Evolutionary conservation across 345 rosid species (phyloP), one percentile per base, ranked within the genome.

Genomic region (Barbarea vulgaris): DNA sequence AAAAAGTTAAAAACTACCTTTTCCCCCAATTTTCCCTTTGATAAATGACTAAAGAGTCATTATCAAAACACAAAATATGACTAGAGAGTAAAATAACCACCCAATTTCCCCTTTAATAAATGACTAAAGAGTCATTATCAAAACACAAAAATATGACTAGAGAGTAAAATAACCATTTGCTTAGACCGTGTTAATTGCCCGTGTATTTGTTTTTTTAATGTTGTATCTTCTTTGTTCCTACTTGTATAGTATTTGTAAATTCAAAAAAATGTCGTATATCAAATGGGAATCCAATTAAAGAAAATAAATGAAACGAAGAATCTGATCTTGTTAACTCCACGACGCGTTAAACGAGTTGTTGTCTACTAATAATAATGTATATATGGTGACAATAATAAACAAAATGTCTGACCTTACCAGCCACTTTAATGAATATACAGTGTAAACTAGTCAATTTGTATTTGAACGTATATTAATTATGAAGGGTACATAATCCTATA

Each of bases 131-230:
- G n/a, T n/a, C n/a, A n/a, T n/a, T n/a, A n/a, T n/a, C n/a, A n/a
- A n/a, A n/a, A n/a, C n/a, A n/a, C n/a, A n/a, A n/a, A n/a, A n/a
- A n/a, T n/a, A n/a, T n/a, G n/a, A n/a, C n/a, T n/a, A n/a, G n/a
- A n/a, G n/a, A n/a, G n/a, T n/a, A n/a, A n/a, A n/a, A n/a, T n/a
- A n/a, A n/a, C n/a, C n/a, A n/a, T 19, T 17, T 60, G 18, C 19
- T 5, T 14, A 10, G 21, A 75, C 73, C 69, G 74, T 51, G 74
- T 75, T 68, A 11, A 51, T 30, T 51, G 64, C 63, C 74, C 6
- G 69, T 28, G 36, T 68, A 54, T 75, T 67, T 75, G 54, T n/a
- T n/a, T 36, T 67, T 58, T 48, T 4, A 25, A 19, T 62, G 2
- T 24, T 25, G 22, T 47, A 34, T 9, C 9, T 41, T 28, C 46